A percentile compares a stretch with the other conserved stretches of the same genome.
phyloP scores from a whole-genome alignment of 1,284 basidiomycete species.

The Fistulinella cinereoalba region DNA sequence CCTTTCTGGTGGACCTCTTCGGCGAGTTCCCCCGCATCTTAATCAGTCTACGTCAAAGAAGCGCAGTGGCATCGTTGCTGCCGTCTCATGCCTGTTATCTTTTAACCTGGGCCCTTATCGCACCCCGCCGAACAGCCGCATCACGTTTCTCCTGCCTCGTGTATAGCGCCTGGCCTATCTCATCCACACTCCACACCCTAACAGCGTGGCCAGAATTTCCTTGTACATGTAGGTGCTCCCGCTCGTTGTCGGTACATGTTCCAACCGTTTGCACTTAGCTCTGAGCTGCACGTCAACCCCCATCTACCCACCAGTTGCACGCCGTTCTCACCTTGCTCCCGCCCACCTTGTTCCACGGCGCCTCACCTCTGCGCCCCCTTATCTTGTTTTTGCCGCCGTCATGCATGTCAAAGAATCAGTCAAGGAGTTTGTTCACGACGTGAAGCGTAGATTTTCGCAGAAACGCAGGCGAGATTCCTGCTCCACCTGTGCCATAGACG shows the following conservation, averaged over 20 bases:
- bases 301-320: too few relatives aligned
- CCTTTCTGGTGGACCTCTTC: background rate
- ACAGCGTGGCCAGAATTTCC: slow-evolving; percentile 11
- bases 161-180: slow-evolving; percentile 1
- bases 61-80: background rate
- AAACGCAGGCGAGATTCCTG: slow-evolving; percentile 24
- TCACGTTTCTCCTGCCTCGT: slow-evolving; percentile 4
- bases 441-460: slow-evolving; percentile 32
- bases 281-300: too few relatives aligned
- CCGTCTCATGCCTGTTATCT: background rate
- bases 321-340: background rate
- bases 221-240: slow-evolving; percentile 2
- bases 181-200: background rate
- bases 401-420: slow-evolving; percentile 35
- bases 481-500: slow-evolving; percentile 12
- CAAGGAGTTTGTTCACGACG: slow-evolving; percentile 31
- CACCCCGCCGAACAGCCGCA: background rate
- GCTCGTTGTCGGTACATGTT: too few relatives aligned
- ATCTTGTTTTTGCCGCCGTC: background rate
- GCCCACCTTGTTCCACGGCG: background rate
- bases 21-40: slow-evolving; percentile 1
- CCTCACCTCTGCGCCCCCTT: background rate
- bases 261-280: too few relatives aligned
- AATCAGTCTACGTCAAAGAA: background rate
- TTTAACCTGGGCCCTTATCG: background rate